These are phyloP conservation scores for Arthrobotrys entomopaga DNA, from an alignment of 2,329 filamentous ascomycete genomes.

Conservation along the genomic window DNA sequence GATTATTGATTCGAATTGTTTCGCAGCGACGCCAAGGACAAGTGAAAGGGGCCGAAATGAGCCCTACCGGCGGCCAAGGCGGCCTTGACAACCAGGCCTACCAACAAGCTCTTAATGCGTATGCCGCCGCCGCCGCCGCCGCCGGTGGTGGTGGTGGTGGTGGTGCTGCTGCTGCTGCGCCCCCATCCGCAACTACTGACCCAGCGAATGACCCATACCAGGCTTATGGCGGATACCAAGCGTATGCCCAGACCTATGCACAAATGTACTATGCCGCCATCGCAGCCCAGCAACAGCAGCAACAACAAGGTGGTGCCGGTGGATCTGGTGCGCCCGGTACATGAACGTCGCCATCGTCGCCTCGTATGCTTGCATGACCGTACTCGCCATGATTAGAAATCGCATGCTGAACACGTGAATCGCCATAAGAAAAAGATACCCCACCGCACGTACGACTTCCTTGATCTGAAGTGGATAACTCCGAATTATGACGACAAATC, in stretches of 20 bases:
- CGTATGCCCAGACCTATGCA: slow-evolving; percentile 59
- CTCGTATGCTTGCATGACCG: slow-evolving; percentile 45
- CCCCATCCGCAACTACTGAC: slow-evolving; percentile 46
- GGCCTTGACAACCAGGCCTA: slow-evolving; percentile 42
- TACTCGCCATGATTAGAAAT: slow-evolving; percentile 54
- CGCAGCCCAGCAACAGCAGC: slow-evolving; percentile 57
- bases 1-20: slow-evolving; percentile 21
- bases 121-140: slow-evolving; percentile 51
- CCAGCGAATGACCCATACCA: slow-evolving; percentile 58
- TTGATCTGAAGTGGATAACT: slow-evolving; percentile 34
- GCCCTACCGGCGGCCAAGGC: slow-evolving; percentile 19
- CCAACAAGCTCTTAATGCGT: slow-evolving; percentile 47
- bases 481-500: slow-evolving; percentile 41
- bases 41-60: slow-evolving; percentile 42
- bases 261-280: slow-evolving; percentile 59
- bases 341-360: slow-evolving; percentile 36
- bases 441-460: slow-evolving; percentile 15
- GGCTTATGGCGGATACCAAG: slow-evolving; percentile 59
- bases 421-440: slow-evolving; percentile 38
- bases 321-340: slow-evolving; percentile 44
- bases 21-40: slow-evolving; percentile 49
- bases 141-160: slow-evolving; percentile 8
- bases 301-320: slow-evolving; percentile 52
- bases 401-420: slow-evolving; percentile 53
- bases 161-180: slow-evolving; percentile 1